Base-by-base conservation (phyloP, 2,329 filamentous ascomycete genomes). In the Gnomoniopsis smithogilvyi region DNA sequence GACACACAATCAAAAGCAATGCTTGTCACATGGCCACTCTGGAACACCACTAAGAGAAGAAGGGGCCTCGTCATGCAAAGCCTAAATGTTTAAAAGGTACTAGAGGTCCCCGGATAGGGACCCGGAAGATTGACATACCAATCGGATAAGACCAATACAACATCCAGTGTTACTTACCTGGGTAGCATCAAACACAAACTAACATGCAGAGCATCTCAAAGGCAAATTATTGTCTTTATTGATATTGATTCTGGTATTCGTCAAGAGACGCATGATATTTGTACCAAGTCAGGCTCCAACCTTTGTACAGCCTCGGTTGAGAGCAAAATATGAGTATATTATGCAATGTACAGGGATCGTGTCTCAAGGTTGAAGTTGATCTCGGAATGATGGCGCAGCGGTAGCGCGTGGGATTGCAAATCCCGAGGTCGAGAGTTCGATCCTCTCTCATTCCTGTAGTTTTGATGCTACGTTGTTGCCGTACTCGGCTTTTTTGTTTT, bases 401-500 rank as follows among this genome's bases (percentile, higher is more conserved):
- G 45, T 47, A 47, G 45, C 22, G 45, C 21, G 45, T 24, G 21
- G 21, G 45, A 56, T 56, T 12, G 54, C 15, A 36, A 45, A 57
- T 46, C 45, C 43, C 51, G 46, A 57, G 34, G 47, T 57, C 38
- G n/a, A 33, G 47, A 24, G 48, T 43, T 51, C 47, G 15, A 45
- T 14, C 3, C 47, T 41, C 24, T 24, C 14, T 14, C 12, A 8
- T 34, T 38, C 15, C 19, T 34, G 19, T 30, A 30, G 26, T 22
- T 36, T 4, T 36, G 34, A 36, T 8, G 34, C 10, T 2, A 3
- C 34, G 2, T 2, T 36, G 34, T 2, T 36, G 2, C n/a, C n/a
- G n/a, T n/a, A n/a, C 26, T 30, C 26, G 26, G 26, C 26, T 4
- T 30, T 4, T 8, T 8, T 4, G 26, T 8, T 4, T 30, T 30